These are phyloP conservation scores for Bigelowiella natans DNA, from an alignment of 78 protist genomes.

Conservation along the genomic window DNA sequence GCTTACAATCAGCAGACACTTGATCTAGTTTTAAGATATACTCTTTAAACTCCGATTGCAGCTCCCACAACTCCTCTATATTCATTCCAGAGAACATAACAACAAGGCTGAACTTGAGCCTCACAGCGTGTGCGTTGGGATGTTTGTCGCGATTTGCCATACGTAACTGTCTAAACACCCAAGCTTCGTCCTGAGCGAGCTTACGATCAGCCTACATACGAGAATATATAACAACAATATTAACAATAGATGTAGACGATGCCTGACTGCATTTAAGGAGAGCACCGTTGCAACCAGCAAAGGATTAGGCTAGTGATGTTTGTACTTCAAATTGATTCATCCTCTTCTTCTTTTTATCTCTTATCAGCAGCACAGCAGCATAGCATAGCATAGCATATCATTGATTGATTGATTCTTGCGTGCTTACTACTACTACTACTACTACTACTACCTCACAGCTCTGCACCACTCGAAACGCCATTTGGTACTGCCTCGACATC, in stretches of 20 bases:
- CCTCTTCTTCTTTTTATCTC: no score
- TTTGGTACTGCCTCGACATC: constrained; percentile 22
- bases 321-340: no score
- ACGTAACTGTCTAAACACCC: neutral
- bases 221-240: no score
- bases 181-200: neutral
- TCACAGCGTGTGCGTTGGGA: constrained; percentile 48
- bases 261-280: no score
- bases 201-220: neutral
- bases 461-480: constrained; percentile 11
- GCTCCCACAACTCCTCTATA: neutral
- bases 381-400: no score
- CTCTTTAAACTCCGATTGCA: neutral
- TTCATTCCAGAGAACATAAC: neutral
- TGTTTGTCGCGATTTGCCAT: neutral
- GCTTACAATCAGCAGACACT: neutral
- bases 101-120: constrained; percentile 32
- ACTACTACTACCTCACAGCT: no score
- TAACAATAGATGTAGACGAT: no score
- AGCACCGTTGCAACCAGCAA: no score
- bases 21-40: neutral
- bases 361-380: no score
- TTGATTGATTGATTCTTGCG: no score
- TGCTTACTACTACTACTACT: no score
- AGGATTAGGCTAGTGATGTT: no score